These are phyloP conservation scores for Yamadazyma phyllophila DNA, from an alignment of 805 yeast genomes.

Conservation along the genomic window DNA sequence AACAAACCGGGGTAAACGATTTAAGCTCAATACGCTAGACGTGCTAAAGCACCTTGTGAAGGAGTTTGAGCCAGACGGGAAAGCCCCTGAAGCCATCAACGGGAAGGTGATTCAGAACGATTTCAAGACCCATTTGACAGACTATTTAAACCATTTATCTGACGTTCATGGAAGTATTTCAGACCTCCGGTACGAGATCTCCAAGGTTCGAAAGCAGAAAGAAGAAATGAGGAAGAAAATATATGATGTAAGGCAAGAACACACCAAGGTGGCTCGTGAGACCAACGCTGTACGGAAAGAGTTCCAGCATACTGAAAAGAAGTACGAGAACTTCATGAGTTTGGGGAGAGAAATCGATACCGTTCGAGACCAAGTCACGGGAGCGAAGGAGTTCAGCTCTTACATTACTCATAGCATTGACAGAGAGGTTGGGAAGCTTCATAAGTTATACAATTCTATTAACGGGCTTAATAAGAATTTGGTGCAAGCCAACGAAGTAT, in stretches of 20 bases:
- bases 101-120: slow-evolving; percentile 27
- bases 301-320: slow-evolving; percentile 17
- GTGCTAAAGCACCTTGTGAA: slow-evolving; percentile 33
- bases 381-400: neutral
- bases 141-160: slow-evolving; percentile 27
- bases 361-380: slow-evolving; percentile 1
- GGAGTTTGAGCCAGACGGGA: slow-evolving; percentile 23
- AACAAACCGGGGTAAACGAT: slow-evolving; percentile 21
- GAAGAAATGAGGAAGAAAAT: slow-evolving; percentile 29
- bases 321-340: slow-evolving; percentile 16
- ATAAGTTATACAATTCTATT: slow-evolving; percentile 22
- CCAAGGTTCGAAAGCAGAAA: slow-evolving; percentile 29
- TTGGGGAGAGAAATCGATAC: slow-evolving; percentile 4
- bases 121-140: slow-evolving; percentile 28
- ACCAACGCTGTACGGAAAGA: slow-evolving; percentile 25
- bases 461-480: slow-evolving; percentile 25
- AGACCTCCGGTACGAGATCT: slow-evolving; percentile 29
- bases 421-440: neutral
- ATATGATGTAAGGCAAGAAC: slow-evolving; percentile 27
- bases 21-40: slow-evolving; percentile 33
- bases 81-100: slow-evolving; percentile 16
- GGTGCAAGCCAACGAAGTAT: slow-evolving; percentile 21
- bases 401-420: slow-evolving; percentile 7
- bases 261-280: slow-evolving; percentile 31
- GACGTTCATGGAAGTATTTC: slow-evolving; percentile 36